phyloP scores from a whole-genome alignment of 257 asterid species.

The Solanum virginianum region DNA sequence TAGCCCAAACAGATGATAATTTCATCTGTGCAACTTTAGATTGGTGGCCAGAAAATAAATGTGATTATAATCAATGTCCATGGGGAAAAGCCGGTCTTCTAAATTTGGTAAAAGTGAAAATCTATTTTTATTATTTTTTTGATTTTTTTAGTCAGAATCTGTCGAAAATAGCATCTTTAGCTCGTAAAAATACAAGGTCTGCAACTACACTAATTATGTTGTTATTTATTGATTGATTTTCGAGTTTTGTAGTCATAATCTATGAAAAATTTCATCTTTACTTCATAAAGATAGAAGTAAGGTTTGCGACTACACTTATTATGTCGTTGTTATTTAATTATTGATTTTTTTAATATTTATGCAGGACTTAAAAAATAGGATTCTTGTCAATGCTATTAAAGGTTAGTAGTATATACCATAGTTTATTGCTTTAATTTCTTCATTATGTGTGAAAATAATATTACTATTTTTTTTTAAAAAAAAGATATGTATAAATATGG shows the following conservation, averaged over 20 bases:
- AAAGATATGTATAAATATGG: background rate
- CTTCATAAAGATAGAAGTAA: too few species aligned
- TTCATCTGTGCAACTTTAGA: conserved; percentile 70
- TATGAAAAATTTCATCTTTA: too few species aligned
- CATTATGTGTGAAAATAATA: background rate
- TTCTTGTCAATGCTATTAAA: conserved; percentile 53
- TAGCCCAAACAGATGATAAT: conserved; percentile 53
- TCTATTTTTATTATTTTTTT: background rate
- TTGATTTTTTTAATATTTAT: background rate
- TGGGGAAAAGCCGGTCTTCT: conserved; percentile 61
- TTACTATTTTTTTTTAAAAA: background rate
- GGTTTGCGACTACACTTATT: background rate
- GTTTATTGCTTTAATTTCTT: background rate
- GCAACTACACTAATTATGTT: background rate
- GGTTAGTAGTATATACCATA: conserved; percentile 18
- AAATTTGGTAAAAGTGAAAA: conserved; percentile 26
- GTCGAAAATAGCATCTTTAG: too few species aligned
- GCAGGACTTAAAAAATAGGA: conserved; percentile 55
- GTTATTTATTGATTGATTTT: background rate
- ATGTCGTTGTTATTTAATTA: background rate
- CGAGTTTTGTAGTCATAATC: background rate
- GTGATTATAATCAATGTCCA: conserved; percentile 60
- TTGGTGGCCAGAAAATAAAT: conserved; percentile 76
- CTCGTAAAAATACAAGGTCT: too few species aligned
- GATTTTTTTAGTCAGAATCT: background rate